Evolutionary conservation across 768 basidiomycete species (phyloP).

Genomic region (Lentinula boryana): DNA sequence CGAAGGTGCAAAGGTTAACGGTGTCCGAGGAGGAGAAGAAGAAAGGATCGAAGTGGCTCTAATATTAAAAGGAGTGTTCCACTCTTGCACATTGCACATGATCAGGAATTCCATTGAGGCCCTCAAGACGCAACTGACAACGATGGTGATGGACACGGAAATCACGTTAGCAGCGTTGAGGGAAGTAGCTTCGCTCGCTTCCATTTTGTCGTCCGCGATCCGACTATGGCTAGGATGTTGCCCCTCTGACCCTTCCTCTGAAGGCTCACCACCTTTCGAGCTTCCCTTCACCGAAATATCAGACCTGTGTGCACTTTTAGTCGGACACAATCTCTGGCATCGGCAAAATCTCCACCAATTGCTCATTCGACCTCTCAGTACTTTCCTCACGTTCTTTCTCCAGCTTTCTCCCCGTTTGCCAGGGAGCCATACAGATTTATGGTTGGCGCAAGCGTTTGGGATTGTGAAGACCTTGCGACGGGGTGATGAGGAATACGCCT

Average conservation of each 20-base stretch:
- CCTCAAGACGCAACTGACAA: not conserved
- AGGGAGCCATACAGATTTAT: slow-evolving; percentile 46
- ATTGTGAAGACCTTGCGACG: slow-evolving; percentile 53
- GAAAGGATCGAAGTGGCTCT: slow-evolving; percentile 40
- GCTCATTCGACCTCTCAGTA: slow-evolving; percentile 47
- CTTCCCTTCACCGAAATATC: slow-evolving; percentile 57
- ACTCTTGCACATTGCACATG: not conserved
- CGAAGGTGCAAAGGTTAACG: slow-evolving; percentile 73
- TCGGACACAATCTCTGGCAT: slow-evolving; percentile 47
- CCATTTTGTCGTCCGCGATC: slow-evolving; percentile 22
- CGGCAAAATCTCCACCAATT: not conserved
- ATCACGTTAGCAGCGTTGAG: not conserved
- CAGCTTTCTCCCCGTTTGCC: slow-evolving; percentile 54
- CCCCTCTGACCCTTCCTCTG: slow-evolving; percentile 27
- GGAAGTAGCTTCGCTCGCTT: not conserved
- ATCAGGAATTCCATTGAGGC: not conserved
- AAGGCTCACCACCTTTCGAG: slow-evolving; percentile 45
- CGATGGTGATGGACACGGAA: not conserved
- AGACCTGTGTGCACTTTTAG: slow-evolving; percentile 41
- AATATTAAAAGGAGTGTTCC: not conserved
- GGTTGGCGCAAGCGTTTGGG: slow-evolving; percentile 62
- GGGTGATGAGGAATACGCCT: slow-evolving; percentile 66
- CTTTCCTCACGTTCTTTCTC: slow-evolving; percentile 49
- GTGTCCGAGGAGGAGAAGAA: slow-evolving; percentile 53
- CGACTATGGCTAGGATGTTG: slow-evolving; percentile 64